Evolutionary conservation across 345 rosid species (phyloP).

Genomic region (Theobroma cacao): DNA sequence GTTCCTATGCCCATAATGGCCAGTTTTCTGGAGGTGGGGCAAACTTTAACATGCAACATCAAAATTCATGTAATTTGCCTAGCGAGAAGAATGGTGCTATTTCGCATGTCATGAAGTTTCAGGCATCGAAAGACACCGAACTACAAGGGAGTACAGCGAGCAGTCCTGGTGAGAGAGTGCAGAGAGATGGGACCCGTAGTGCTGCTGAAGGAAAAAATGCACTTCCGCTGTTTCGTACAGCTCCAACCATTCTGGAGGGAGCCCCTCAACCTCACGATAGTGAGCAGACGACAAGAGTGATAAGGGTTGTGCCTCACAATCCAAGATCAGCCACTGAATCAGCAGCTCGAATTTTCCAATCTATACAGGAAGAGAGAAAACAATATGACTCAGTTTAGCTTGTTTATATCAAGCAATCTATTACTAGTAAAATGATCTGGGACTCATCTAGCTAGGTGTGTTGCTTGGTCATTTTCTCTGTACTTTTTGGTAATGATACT

Average conservation of each 20-base stretch:
- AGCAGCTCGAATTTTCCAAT: slow-evolving; percentile 80
- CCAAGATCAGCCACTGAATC: slow-evolving; percentile 75
- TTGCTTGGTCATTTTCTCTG: slow-evolving; percentile 6
- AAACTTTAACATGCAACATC: slow-evolving; percentile 34
- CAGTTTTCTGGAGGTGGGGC: slow-evolving; percentile 38
- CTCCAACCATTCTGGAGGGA: slow-evolving; percentile 17
- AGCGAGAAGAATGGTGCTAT: slow-evolving; percentile 30
- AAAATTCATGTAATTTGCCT: slow-evolving; percentile 36
- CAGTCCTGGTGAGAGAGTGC: slow-evolving; percentile 36
- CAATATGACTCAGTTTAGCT: slow-evolving; percentile 35
- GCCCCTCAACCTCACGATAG: slow-evolving; percentile 20
- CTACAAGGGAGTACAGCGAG: slow-evolving; percentile 56
- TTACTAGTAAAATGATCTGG: not conserved
- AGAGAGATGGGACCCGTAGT: slow-evolving; percentile 15
- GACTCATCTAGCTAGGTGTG: not conserved
- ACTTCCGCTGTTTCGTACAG: slow-evolving; percentile 22
- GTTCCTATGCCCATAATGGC: slow-evolving; percentile 26
- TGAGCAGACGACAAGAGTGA: slow-evolving; percentile 50
- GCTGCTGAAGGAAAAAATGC: slow-evolving; percentile 30
- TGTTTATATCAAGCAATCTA: not conserved
- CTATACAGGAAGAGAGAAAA: slow-evolving; percentile 85
- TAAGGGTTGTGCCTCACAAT: slow-evolving; percentile 85
- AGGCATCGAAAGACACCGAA: slow-evolving; percentile 37
- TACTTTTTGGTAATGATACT: not conserved
- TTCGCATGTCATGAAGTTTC: slow-evolving; percentile 25